Evolutionary conservation across 2,329 filamentous ascomycete genomes (phyloP).

Genomic region (Dichotomopilus funicola): DNA sequence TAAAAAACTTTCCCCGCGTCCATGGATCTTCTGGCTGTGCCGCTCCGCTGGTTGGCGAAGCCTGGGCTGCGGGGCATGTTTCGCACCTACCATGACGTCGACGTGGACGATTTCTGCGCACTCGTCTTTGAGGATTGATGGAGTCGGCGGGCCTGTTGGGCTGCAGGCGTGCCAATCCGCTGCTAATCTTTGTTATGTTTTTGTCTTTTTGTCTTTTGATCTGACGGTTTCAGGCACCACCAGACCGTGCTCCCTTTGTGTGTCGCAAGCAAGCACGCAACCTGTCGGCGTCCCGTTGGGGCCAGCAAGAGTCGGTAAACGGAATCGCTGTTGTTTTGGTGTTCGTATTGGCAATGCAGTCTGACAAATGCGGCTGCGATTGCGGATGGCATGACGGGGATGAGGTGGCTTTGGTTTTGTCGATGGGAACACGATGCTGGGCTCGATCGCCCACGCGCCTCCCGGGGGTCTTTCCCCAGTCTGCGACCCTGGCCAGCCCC

Average conservation of each 20-base stretch:
- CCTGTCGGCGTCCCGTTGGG: slow-evolving; percentile 3
- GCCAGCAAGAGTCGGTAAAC: background rate
- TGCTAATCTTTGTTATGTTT: background rate
- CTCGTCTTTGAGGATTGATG: background rate
- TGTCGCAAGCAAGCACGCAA: background rate
- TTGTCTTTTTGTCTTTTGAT: background rate
- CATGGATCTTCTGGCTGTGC: background rate
- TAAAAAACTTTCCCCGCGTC: background rate
- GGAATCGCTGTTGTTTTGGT: background rate
- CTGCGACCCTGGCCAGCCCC: too few relatives aligned
- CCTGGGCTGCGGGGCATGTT: background rate
- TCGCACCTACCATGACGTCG: slow-evolving; percentile 1
- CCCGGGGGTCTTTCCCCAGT: too few relatives aligned
- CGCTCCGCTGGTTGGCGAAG: background rate
- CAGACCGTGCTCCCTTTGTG: background rate
- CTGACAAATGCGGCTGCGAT: background rate
- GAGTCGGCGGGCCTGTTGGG: background rate
- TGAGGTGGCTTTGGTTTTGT: slow-evolving; percentile 6
- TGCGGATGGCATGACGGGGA: background rate
- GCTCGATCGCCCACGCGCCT: background rate
- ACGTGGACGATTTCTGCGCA: slow-evolving; percentile 1
- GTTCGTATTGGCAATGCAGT: slow-evolving; percentile 2
- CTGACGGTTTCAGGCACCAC: background rate
- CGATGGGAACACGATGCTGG: background rate
- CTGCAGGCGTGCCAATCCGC: background rate